These are phyloP conservation scores for Colletotrichum melonis DNA, from an alignment of 2,329 filamentous ascomycete species.

Conservation along the genomic window DNA sequence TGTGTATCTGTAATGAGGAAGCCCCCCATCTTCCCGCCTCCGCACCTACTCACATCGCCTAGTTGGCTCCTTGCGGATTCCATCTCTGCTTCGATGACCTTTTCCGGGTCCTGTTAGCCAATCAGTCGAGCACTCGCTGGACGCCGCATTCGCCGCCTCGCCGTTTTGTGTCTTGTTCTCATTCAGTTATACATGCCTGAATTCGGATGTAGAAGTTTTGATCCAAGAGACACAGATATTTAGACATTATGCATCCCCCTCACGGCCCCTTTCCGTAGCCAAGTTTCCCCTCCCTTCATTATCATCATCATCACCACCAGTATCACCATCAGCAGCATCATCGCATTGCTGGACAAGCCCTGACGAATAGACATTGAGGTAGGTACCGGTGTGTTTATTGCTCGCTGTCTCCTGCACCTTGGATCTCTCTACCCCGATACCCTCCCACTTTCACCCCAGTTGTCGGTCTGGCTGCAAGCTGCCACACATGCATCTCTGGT, in stretches of 20 bases:
- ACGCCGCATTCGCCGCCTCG: slow-evolving; percentile 31
- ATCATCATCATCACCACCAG: neutral
- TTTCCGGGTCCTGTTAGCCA: slow-evolving; percentile 4
- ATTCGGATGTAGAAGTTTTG: neutral
- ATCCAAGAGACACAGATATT: neutral
- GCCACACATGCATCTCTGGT: slow-evolving; percentile 32
- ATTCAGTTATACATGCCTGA: slow-evolving; percentile 10
- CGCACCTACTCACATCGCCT: neutral
- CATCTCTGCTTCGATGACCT: neutral
- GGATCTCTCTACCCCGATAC: neutral
- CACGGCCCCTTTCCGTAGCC: neutral
- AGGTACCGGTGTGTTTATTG: slow-evolving; percentile 15
- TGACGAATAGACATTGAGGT: slow-evolving; percentile 28
- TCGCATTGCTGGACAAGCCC: neutral
- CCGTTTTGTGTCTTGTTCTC: slow-evolving; percentile 20
- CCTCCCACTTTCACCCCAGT: slow-evolving; percentile 25
- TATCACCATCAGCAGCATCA: neutral
- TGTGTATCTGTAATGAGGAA: neutral
- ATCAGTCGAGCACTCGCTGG: neutral
- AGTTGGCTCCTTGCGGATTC: slow-evolving; percentile 11
- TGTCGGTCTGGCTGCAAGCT: slow-evolving; percentile 34
- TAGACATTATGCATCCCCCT: slow-evolving; percentile 16
- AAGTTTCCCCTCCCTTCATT: neutral
- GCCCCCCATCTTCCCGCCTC: slow-evolving; percentile 16
- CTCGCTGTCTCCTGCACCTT: neutral